Conservation (phyloP, 257 asterid species). For the Solanum chiquidenum region DNA sequence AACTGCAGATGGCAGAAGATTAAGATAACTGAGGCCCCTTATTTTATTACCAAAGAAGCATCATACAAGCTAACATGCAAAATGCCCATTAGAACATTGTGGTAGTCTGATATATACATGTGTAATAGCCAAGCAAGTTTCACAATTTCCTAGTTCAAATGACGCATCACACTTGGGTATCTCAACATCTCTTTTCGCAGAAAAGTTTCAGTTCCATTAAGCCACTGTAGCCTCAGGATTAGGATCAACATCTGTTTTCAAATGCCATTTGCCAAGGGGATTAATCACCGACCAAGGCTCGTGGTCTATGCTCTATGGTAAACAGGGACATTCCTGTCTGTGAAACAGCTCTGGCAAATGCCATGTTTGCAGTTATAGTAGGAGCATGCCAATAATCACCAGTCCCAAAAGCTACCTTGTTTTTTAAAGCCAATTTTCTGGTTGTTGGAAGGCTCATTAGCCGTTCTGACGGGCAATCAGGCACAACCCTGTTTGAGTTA, state of each 20-base stretch:
- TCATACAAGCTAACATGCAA: neutral
- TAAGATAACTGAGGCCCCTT: neutral
- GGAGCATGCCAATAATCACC: slow-evolving; percentile 84
- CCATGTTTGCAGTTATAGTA: slow-evolving; percentile 88
- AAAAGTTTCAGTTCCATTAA: neutral
- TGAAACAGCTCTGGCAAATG: slow-evolving; percentile 74
- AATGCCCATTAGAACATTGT: neutral
- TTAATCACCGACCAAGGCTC: slow-evolving; percentile 81
- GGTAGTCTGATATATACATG: neutral
- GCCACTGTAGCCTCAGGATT: neutral
- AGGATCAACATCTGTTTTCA: neutral
- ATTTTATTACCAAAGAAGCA: neutral
- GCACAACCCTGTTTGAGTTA: slow-evolving; percentile 56
- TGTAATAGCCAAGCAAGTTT: neutral
- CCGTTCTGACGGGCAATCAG: slow-evolving; percentile 76
- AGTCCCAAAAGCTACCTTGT: slow-evolving; percentile 88
- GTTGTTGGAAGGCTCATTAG: slow-evolving; percentile 68
- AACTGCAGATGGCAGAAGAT: neutral
- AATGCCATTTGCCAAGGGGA: neutral
- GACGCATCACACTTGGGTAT: too few species aligned
- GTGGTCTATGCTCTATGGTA: slow-evolving; percentile 67
- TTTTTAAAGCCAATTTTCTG: slow-evolving; percentile 76
- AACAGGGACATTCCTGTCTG: slow-evolving; percentile 87
- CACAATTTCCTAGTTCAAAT: neutral
- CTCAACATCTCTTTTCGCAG: neutral